Base-by-base conservation (phyloP, 176 grass and related monocot genomes). In the Triticum monococcum region DNA sequence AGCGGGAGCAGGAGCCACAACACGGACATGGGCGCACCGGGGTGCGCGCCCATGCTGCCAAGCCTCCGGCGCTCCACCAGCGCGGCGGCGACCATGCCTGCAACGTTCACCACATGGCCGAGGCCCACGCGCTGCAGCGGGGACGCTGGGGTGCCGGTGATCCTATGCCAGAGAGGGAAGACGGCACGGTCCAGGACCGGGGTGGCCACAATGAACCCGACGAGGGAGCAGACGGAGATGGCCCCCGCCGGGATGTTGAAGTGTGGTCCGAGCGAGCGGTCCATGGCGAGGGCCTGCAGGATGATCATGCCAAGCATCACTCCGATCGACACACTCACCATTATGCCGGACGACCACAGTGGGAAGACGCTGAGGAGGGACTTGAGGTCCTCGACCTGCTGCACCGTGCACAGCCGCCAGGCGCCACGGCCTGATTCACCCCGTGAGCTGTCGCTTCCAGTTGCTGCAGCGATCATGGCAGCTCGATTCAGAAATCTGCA, bases 301-400 rank as follows among this genome's bases (percentile, higher is more conserved):
- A 89, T 64, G 11, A 85, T 75, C 37, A 92, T 59, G 38, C 82
- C 80, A 4, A 77, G 0, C 46, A 87, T 88, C 37, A 79, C 83
- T 36, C 75, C 81, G 25, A 92, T 78, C 18, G 87, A 84, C 37
- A 87, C 17, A 46, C 87, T 92, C 35, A 82, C 0, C 41, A 81
- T 22, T 74, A 92, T 78, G 32, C 54, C n/a, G 36, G 91, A 77
- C 6, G 68, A 31, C 91, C 84, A 89, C 14, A 92, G 8, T 20
- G 91, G 87, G n/a, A 89, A 17, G 25, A 92, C 17, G 9, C 84
- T 35, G 35, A 85, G 18, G 17, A 89, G 40, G 37, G 75, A 12
- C 81, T 92, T 89, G 33, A 92, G 41, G 28, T 92, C 91, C 41
- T 89, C 84, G 7, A 89, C 84, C 64, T 92, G 77, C 10, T 81